These are phyloP conservation scores for Babjeviella inositovora DNA, from an alignment of 805 yeast genomes.

Conservation along the genomic window DNA sequence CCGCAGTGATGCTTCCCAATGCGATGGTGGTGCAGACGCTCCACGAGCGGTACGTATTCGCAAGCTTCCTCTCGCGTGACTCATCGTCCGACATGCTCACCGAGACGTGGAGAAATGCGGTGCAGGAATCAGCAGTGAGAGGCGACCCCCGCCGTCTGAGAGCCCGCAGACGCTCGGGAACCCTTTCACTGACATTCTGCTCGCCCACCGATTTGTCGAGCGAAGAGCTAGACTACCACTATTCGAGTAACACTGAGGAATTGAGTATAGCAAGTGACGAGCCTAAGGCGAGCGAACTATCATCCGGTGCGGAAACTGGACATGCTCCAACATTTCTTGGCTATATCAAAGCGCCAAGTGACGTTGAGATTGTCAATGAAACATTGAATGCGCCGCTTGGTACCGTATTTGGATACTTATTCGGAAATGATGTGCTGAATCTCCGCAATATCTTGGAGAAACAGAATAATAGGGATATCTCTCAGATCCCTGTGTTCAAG, in stretches of 20 bases:
- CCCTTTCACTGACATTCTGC: background rate
- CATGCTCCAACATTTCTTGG: slow-evolving; percentile 16
- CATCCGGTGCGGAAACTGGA: slow-evolving; percentile 15
- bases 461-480: slow-evolving; percentile 51
- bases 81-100: slow-evolving; percentile 30
- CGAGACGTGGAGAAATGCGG: slow-evolving; percentile 40
- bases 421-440: slow-evolving; percentile 39
- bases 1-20: slow-evolving; percentile 57
- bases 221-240: slow-evolving; percentile 2
- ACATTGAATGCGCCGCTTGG: slow-evolving; percentile 50
- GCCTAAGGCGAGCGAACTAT: slow-evolving; percentile 8
- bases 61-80: slow-evolving; percentile 50
- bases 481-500: slow-evolving; percentile 24
- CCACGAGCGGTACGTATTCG: slow-evolving; percentile 47
- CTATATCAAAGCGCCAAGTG: slow-evolving; percentile 27
- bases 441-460: slow-evolving; percentile 26
- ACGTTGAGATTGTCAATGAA: slow-evolving; percentile 38
- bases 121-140: slow-evolving; percentile 6
- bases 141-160: slow-evolving; percentile 1
- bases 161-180: slow-evolving; percentile 1
- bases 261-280: slow-evolving; percentile 8
- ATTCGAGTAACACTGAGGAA: background rate
- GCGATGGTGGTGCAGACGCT: slow-evolving; percentile 49
- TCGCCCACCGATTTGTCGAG: slow-evolving; percentile 1
- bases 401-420: slow-evolving; percentile 35